Percentiles rank a stretch among this genome's conserved stretches.
These are phyloP conservation scores for Syncephalastrum racemosum DNA, from an alignment of 371 early-diverging fungal genomes.

Conservation along the genomic window DNA sequence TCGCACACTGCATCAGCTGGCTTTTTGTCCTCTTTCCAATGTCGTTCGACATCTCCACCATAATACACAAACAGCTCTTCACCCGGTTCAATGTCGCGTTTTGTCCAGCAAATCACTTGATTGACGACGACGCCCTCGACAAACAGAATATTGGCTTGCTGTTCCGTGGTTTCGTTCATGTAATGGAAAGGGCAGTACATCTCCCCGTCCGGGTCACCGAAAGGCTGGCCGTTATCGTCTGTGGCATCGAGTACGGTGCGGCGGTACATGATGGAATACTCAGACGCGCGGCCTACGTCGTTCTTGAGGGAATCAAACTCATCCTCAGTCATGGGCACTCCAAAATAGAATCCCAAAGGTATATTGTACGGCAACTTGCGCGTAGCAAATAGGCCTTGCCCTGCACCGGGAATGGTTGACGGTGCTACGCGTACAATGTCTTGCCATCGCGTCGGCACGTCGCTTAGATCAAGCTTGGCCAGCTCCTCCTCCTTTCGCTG, in stretches of 20 bases:
- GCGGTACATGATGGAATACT: conserved; percentile 79
- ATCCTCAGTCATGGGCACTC: conserved; percentile 85
- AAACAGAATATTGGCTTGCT: conserved; percentile 68
- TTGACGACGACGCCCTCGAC: conserved; percentile 77
- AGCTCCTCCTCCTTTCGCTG: conserved; percentile 13
- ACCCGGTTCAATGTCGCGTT: conserved; percentile 61
- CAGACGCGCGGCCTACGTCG: conserved; percentile 67
- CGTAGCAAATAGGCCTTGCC: conserved; percentile 75
- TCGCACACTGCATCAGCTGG: too few relatives aligned
- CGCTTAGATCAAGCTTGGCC: conserved; percentile 24
- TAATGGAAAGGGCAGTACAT: conserved; percentile 87
- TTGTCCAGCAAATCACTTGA: conserved; percentile 80
- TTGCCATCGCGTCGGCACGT: conserved; percentile 38
- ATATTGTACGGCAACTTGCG: conserved; percentile 65
- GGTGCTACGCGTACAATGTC: conserved; percentile 50
- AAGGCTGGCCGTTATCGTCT: conserved; percentile 73
- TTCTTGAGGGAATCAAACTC: conserved; percentile 86
- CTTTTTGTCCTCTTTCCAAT: conserved; percentile 26
- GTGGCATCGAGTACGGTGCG: conserved; percentile 86
- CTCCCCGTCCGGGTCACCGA: conserved; percentile 57
- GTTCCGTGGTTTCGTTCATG: conserved; percentile 77
- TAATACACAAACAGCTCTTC: conserved; percentile 86
- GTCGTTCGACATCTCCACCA: conserved; percentile 56
- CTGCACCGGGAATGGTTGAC: conserved; percentile 35
- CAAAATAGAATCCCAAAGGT: conserved; percentile 83